Percentiles rank a stretch among this genome's conserved stretches.
Evolutionary conservation across 2,329 filamentous ascomycete genomes (phyloP).

Genomic region (Graphilbum fragrans): DNA sequence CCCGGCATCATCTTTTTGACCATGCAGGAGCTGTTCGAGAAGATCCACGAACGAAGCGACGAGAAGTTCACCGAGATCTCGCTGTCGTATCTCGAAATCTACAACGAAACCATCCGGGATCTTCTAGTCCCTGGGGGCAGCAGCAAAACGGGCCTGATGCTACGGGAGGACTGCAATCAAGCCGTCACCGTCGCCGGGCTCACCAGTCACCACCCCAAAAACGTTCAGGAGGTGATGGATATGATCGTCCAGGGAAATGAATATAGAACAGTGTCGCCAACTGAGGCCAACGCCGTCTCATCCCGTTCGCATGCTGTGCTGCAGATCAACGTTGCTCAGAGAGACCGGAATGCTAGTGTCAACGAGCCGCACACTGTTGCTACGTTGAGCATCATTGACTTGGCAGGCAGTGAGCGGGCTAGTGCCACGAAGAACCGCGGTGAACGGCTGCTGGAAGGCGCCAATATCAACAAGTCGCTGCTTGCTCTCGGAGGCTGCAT

Average conservation of each 20-base stretch:
- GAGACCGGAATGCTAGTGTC: slow-evolving; percentile 82
- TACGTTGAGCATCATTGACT: slow-evolving; percentile 93
- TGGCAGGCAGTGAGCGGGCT: slow-evolving; percentile 89
- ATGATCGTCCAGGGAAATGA: slow-evolving; percentile 96
- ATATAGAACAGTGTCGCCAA: slow-evolving; percentile 89
- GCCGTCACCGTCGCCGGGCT: slow-evolving; percentile 83
- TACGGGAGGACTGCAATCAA: slow-evolving; percentile 90
- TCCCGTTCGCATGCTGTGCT: slow-evolving; percentile 94
- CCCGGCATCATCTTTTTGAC: slow-evolving; percentile 97
- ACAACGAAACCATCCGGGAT: slow-evolving; percentile 97
- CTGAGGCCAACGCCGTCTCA: slow-evolving; percentile 92
- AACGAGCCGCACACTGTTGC: slow-evolving; percentile 97
- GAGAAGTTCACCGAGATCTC: slow-evolving; percentile 87
- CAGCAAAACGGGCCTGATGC: slow-evolving; percentile 74
- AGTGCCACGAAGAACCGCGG: slow-evolving; percentile 95
- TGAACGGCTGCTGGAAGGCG: slow-evolving; percentile 80
- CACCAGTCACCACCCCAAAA: slow-evolving; percentile 80
- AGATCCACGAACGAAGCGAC: slow-evolving; percentile 72
- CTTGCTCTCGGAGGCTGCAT: slow-evolving; percentile 93
- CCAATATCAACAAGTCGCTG: slow-evolving; percentile 98
- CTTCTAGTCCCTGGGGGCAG: slow-evolving; percentile 74
- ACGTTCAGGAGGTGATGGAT: slow-evolving; percentile 96
- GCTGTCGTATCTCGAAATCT: slow-evolving; percentile 93
- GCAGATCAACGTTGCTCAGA: slow-evolving; percentile 91
- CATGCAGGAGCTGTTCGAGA: slow-evolving; percentile 97